Conservation (phyloP, 2,329 filamentous ascomycete species). For the Hypoxylon sp. region DNA sequence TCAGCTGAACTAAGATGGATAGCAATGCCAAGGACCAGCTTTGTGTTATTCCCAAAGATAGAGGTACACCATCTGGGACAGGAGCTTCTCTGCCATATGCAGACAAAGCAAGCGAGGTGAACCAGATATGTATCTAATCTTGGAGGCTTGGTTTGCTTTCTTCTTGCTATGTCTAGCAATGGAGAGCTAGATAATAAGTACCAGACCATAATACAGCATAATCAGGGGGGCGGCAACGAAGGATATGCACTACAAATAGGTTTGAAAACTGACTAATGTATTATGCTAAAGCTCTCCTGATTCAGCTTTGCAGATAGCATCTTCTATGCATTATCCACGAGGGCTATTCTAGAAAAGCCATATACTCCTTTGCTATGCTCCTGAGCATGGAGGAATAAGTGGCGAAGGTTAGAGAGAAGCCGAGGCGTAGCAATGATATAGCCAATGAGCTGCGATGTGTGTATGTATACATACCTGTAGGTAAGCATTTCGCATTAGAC, state of each 20-base stretch:
- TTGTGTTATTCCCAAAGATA: background rate
- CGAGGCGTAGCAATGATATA: conserved; percentile 1
- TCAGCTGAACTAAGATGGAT: conserved; percentile 17
- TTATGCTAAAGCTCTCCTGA: background rate
- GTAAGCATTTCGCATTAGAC: conserved; percentile 23
- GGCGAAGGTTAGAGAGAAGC: background rate
- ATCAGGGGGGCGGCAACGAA: background rate
- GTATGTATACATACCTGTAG: no score
- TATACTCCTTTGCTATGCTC: background rate
- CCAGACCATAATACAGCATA: background rate
- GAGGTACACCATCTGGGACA: background rate
- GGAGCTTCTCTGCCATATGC: background rate
- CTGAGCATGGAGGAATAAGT: conserved; percentile 1
- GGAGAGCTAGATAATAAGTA: background rate
- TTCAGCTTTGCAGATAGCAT: background rate
- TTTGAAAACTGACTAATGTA: conserved; percentile 1
- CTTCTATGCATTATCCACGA: background rate
- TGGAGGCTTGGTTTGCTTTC: background rate
- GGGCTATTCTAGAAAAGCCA: background rate
- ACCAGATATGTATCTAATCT: background rate
- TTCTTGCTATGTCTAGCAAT: background rate
- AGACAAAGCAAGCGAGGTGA: background rate
- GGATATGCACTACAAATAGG: background rate
- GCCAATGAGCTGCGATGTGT: conserved; percentile 4
- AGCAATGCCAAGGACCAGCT: background rate